Evolutionary conservation across 768 basidiomycete species (phyloP).

Genomic region (Trametes villosa): DNA sequence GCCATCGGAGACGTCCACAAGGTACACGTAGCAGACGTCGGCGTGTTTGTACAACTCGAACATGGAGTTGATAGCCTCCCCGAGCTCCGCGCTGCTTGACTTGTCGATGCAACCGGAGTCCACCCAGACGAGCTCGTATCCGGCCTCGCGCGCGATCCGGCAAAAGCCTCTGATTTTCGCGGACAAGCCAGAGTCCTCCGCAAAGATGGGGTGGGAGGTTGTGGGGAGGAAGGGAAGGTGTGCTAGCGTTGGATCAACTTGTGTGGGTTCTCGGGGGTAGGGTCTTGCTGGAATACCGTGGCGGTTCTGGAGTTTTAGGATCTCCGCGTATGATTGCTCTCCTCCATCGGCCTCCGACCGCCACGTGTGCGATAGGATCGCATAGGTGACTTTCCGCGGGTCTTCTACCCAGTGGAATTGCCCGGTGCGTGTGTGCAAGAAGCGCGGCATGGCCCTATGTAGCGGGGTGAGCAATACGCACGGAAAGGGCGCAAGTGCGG

Average conservation of each 20-base stretch:
- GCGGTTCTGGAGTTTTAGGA: background rate
- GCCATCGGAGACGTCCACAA: background rate
- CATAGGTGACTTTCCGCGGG: background rate
- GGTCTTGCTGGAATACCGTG: too few relatives aligned
- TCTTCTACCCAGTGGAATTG: background rate
- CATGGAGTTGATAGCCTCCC: background rate
- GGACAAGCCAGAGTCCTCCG: background rate
- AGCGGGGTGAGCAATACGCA: too few relatives aligned
- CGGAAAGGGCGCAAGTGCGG: too few relatives aligned
- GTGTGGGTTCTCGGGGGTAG: background rate
- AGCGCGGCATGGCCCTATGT: background rate
- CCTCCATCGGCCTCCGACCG: background rate
- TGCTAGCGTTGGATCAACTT: background rate
- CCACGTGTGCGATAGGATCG: background rate
- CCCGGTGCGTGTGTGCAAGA: background rate
- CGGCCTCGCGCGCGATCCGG: background rate
- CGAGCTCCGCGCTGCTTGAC: background rate
- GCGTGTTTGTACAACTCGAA: background rate
- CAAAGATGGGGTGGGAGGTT: too few relatives aligned
- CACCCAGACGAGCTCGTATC: background rate
- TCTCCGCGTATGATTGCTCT: background rate
- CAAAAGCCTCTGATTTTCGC: background rate
- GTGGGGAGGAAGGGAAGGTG: too few relatives aligned
- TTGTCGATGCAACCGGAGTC: background rate
- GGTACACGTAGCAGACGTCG: background rate